Conservation (phyloP, 306 rosid species). For the Sicyos edulis region DNA sequence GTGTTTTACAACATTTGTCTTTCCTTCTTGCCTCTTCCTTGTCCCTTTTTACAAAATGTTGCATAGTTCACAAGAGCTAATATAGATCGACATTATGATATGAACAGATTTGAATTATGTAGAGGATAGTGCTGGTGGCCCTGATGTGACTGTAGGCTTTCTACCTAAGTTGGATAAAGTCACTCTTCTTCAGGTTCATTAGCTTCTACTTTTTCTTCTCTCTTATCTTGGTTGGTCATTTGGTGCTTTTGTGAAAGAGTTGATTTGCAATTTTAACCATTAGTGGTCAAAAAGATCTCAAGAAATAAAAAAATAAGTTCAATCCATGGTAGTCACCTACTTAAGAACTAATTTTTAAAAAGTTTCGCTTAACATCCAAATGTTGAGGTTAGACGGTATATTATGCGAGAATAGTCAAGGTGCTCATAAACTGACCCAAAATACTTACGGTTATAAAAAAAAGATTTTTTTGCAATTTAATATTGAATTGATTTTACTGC, state of each 20-base stretch:
- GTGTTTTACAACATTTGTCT: neutral
- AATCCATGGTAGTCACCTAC: no score
- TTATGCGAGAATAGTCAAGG: no score
- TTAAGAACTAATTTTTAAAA: no score
- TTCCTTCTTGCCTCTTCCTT: neutral
- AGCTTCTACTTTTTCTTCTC: neutral
- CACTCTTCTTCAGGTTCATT: constrained; percentile 73
- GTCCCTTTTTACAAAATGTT: neutral
- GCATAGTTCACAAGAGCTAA: constrained; percentile 13
- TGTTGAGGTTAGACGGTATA: no score
- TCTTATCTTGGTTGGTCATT: neutral
- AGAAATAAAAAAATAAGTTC: no score
- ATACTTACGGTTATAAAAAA: no score
- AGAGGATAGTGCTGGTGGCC: constrained; percentile 96
- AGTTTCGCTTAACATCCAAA: no score
- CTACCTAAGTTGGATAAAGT: constrained; percentile 80
- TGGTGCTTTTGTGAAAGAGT: neutral
- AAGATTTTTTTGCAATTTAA: no score
- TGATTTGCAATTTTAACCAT: neutral
- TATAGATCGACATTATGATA: constrained; percentile 20
- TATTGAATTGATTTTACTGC: no score
- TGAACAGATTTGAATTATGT: constrained; percentile 75
- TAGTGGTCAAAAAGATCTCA: no score
- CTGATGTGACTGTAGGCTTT: constrained; percentile 85
- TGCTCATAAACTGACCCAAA: no score